Percentiles rank a stretch among this genome's conserved stretches.
Conservation (phyloP, 2,329 filamentous ascomycete genomes). For the Ophiostoma populinum region DNA sequence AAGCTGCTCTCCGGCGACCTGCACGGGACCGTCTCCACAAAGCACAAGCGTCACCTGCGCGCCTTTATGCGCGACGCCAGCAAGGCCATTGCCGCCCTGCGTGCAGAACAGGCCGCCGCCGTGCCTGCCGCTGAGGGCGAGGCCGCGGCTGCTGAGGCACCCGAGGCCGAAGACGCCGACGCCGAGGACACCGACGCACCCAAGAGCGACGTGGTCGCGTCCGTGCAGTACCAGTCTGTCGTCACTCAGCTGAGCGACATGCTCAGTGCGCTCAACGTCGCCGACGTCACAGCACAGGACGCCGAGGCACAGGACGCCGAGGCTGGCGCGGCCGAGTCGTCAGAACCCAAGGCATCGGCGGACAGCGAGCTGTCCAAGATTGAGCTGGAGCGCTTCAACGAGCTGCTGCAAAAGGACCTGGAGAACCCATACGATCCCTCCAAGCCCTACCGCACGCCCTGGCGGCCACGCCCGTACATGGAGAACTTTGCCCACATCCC, state of each 20-base stretch:
- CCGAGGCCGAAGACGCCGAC: constrained; percentile 18
- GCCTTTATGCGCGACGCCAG: constrained; percentile 50
- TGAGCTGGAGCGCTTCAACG: constrained; percentile 35
- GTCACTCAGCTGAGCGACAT: constrained; percentile 36
- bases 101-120: background rate
- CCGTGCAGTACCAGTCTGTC: constrained; percentile 16
- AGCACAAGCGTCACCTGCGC: constrained; percentile 60
- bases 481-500: constrained; percentile 87
- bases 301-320: background rate
- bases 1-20: constrained; percentile 12
- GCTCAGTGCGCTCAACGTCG: constrained; percentile 16
- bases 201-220: background rate
- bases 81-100: constrained; percentile 30
- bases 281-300: constrained; percentile 6
- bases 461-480: constrained; percentile 77
- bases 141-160: constrained; percentile 14
- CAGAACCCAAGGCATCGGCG: background rate
- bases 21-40: constrained; percentile 39
- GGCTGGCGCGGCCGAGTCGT: background rate
- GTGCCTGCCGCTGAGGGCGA: constrained; percentile 24
- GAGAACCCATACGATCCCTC: constrained; percentile 59
- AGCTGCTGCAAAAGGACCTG: constrained; percentile 42
- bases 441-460: constrained; percentile 85
- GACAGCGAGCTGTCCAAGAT: constrained; percentile 23
- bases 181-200: constrained; percentile 15